Evolutionary conservation across 2,329 filamentous ascomycete species (phyloP), one percentile per base, ranked within the genome.

Genomic region (Calonectria multiphialidica): DNA sequence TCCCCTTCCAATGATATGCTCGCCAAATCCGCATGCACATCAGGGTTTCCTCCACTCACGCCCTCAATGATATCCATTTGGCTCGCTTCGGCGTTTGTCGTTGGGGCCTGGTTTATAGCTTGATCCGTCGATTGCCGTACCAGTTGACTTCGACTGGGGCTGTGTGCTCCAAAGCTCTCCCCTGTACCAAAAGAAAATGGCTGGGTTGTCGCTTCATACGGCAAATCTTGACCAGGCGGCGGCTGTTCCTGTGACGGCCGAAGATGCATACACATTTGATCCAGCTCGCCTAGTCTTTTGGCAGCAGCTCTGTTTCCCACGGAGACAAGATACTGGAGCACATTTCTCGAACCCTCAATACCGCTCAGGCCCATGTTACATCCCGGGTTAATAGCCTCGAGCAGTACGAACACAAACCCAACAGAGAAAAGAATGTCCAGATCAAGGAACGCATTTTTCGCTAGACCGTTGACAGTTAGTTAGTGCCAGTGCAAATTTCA

Each of bases 341-440:
- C 55, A 16, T 61, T 64, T 40, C 73, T 63, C 8, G 70, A 71
- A 9, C 68, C 70, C 21, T 75, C 72, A 18, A 75, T 75, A 0
- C 68, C 73, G 16, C 61, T 65, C 16, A 35, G 21, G 8, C 68
- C 72, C 18, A 72, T 66, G 15, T 49, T 65, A 7, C 50, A 53
- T 4, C 62, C 57, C 1, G 73, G 70, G 25, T 75, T 37, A 35
- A 72, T 74, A 9, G 72, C 67, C 4, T 72, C 72, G 0, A 69
- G 72, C 13, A 75, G 73, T 18, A 72, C 72, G 23, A 75, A 75
- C n/a, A 74, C 67, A 9, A 75, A 75, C 1, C 72, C 73, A 33
- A 69, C 53, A 2, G 73, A 75, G 40, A 74, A 75, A 9, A 75
- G 62, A 33, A 71, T 72, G 37, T 74, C 73, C 6, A 75, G 66